Conservation (phyloP, 2,329 filamentous ascomycete species). For the Didymella exigua region DNA sequence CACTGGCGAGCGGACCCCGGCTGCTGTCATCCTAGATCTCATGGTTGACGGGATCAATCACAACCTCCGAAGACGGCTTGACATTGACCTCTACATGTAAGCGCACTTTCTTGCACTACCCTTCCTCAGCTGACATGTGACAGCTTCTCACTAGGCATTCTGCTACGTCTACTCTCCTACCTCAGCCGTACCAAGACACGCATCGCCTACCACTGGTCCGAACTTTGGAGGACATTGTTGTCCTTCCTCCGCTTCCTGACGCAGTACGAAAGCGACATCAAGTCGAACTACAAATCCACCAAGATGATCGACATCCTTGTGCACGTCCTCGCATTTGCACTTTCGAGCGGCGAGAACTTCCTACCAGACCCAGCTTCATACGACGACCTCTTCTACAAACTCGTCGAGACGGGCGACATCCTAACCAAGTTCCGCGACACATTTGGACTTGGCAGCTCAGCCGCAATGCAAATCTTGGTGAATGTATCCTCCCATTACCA, state of each 20-base stretch:
- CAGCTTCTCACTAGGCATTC: constrained; percentile 75
- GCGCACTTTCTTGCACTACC: background rate
- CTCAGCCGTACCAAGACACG: constrained; percentile 82
- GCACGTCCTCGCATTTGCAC: constrained; percentile 79
- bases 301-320: constrained; percentile 77
- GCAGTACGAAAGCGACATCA: constrained; percentile 81
- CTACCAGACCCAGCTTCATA: constrained; percentile 85
- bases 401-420: constrained; percentile 87
- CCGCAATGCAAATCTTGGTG: constrained; percentile 81
- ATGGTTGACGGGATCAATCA: constrained; percentile 93
- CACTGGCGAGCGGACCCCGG: constrained; percentile 72
- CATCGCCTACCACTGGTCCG: constrained; percentile 89
- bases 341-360: constrained; percentile 89
- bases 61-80: constrained; percentile 83
- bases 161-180: constrained; percentile 82
- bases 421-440: constrained; percentile 80
- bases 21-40: constrained; percentile 79
- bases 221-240: constrained; percentile 88
- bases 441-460: constrained; percentile 60
- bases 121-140: constrained; percentile 33
- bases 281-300: constrained; percentile 69
- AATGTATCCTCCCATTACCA: constrained; percentile 87
- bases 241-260: constrained; percentile 89
- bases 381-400: constrained; percentile 97
- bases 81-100: constrained; percentile 79